Evolutionary conservation across 306 rosid species (phyloP).

Genomic region (Glycine latifolia): DNA sequence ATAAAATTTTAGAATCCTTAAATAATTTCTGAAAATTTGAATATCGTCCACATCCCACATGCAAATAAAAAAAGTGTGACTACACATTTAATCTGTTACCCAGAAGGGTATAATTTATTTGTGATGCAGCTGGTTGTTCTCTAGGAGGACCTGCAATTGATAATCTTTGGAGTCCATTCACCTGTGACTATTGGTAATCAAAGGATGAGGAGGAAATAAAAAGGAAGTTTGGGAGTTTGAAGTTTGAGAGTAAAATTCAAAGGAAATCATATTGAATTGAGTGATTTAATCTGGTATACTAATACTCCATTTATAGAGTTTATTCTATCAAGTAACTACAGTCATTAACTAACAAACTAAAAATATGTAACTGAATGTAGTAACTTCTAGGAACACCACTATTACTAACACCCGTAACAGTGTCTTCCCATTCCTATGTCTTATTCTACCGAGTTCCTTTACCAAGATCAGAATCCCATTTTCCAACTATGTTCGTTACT

Average conservation of each 20-base stretch:
- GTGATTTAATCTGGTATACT: too few species aligned
- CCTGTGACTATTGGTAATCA: neutral
- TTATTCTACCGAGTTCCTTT: too few species aligned
- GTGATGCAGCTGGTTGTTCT: neutral
- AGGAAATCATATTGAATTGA: too few species aligned
- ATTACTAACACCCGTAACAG: too few species aligned
- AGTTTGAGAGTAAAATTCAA: neutral
- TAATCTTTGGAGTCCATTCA: neutral
- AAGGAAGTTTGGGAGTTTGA: neutral
- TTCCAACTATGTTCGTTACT: too few species aligned
- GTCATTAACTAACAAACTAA: too few species aligned
- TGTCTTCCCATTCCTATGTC: too few species aligned
- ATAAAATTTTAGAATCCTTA: conserved; percentile 22
- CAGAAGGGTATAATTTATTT: neutral
- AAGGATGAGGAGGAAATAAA: neutral
- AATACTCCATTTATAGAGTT: too few species aligned
- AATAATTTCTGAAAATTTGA: conserved; percentile 7
- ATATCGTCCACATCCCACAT: neutral
- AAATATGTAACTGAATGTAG: too few species aligned
- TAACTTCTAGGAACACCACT: too few species aligned
- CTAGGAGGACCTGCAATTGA: neutral
- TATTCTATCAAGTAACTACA: too few species aligned
- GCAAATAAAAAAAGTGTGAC: neutral
- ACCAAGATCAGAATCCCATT: too few species aligned
- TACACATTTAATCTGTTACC: neutral